Conservation (phyloP, 2,329 filamentous ascomycete genomes). For the Microthyrium microscopicum region DNA sequence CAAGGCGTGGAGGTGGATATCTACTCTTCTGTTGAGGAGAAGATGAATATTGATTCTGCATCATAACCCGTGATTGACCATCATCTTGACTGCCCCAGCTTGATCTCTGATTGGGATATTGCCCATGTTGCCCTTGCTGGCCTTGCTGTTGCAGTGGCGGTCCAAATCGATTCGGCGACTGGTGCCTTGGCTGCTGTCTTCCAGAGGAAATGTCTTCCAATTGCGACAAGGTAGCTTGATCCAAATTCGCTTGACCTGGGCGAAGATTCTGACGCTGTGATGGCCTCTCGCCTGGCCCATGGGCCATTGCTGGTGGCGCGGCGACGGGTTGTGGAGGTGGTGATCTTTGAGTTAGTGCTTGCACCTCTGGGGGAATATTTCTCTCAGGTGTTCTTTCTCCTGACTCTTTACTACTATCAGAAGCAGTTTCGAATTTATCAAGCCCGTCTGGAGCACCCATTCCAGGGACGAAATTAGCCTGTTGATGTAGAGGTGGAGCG, state of each 20-base stretch:
- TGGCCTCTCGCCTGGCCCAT: conserved; percentile 56
- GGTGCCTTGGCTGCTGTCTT: not conserved
- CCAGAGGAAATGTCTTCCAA: conserved; percentile 47
- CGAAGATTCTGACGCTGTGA: conserved; percentile 54
- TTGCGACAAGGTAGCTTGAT: conserved; percentile 63
- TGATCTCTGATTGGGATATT: not conserved
- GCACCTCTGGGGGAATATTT: conserved; percentile 15
- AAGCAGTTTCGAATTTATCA: conserved; percentile 3
- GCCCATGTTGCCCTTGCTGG: not conserved
- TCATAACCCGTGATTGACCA: not conserved
- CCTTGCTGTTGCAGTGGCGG: not conserved
- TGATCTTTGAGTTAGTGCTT: conserved; percentile 18
- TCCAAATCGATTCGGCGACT: conserved; percentile 1
- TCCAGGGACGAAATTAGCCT: not conserved
- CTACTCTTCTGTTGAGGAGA: too few relatives aligned
- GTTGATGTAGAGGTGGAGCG: conserved; percentile 6
- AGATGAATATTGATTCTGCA: too few relatives aligned
- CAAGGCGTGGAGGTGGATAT: conserved; percentile 1
- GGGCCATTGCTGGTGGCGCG: conserved; percentile 62
- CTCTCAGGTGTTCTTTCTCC: conserved; percentile 13
- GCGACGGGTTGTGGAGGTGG: conserved; percentile 56
- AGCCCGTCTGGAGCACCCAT: not conserved
- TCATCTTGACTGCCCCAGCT: conserved; percentile 3
- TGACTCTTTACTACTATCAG: conserved; percentile 13
- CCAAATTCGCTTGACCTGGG: conserved; percentile 69